Base-by-base conservation (phyloP, 2,329 filamentous ascomycete genomes). In the Fusarium torreyae region DNA sequence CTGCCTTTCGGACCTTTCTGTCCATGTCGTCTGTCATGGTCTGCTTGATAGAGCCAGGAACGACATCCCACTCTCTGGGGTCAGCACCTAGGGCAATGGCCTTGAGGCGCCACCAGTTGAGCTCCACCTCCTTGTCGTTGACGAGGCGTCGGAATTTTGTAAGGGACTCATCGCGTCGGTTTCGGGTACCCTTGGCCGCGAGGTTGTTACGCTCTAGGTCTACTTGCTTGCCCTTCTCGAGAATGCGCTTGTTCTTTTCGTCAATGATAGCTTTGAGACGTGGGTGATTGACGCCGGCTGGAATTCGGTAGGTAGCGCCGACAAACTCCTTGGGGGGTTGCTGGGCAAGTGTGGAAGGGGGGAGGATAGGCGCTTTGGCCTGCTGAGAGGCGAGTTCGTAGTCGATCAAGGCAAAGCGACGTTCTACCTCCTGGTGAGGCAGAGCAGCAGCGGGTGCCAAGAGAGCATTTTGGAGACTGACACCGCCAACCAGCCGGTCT, bases 151-250 rank as follows among this genome's bases (percentile, higher is more conserved):
- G 70, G 9, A 70, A 69, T 13, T 71, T 62, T 0, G 56, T 46
- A 2, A 78, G 67, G 1, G 69, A 60, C 50, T 80, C 79, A 26
- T 77, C 56, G 1, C 79, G 74, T 20, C 74, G 68, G 20, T 75
- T 63, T 1, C 81, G 75, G 13, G 76, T 78, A 54, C 80, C 77
- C 66, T 78, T 79, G 24, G 81, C 81, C 1, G 81, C 78, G 36
- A 70, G 59, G 62, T 81, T 82, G 72, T 82, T 82, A 6, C 80
- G 71, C 42, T 74, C 59, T 3, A 77, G 72, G 18, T 80, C 76
- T 3, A 76, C 46, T 7, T 45, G 14, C 51, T 80, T 77, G 57
- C 77, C 77, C 8, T 62, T 57, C 0, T 48, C 63, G 20, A 73
- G 66, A 3, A 77, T 64, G 1, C 54, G 8, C 1, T 38, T 24